Percentiles rank a stretch among this genome's conserved stretches.
phyloP scores from a whole-genome alignment of 75 land plant species.

The Ceratopteris richardii region DNA sequence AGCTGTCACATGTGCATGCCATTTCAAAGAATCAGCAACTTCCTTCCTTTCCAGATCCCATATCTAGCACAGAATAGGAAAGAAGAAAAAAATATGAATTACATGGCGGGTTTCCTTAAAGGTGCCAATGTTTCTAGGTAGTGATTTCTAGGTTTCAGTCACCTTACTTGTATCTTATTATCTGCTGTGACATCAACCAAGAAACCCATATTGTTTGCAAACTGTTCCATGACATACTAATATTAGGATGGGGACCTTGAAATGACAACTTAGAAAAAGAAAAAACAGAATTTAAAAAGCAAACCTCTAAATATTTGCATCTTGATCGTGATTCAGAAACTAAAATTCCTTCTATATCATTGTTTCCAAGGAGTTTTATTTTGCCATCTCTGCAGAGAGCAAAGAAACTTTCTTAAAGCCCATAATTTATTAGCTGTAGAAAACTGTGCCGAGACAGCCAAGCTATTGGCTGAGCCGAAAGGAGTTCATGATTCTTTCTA shows the following conservation, averaged over 20 bases:
- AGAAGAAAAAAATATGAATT: no score
- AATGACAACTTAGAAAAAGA: no score
- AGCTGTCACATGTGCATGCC: conserved; percentile 68
- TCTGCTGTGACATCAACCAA: conserved; percentile 53
- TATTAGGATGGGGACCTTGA: no score
- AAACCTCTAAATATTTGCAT: conserved; percentile 57
- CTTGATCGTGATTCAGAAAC: conserved; percentile 36
- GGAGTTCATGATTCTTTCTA: no score
- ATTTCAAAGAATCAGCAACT: conserved; percentile 29
- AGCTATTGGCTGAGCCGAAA: no score
- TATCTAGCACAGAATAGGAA: no score
- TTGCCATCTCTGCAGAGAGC: conserved; percentile 55
- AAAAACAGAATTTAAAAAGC: conserved; percentile 5
- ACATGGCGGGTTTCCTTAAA: no score
- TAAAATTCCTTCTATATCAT: conserved; percentile 53
- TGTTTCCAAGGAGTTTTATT: conserved; percentile 61
- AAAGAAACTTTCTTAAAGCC: neutral
- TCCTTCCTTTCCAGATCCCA: conserved; percentile 59
- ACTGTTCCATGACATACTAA: no score
- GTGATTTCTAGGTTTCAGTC: no score
- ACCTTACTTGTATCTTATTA: conserved; percentile 75
- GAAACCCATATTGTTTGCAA: conserved; percentile 60
- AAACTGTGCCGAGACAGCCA: no score
- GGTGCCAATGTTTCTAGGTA: no score
- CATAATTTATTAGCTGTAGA: no score